Base-by-base conservation (phyloP, 139 green algal species). In the Picochlorum costavermella region DNA sequence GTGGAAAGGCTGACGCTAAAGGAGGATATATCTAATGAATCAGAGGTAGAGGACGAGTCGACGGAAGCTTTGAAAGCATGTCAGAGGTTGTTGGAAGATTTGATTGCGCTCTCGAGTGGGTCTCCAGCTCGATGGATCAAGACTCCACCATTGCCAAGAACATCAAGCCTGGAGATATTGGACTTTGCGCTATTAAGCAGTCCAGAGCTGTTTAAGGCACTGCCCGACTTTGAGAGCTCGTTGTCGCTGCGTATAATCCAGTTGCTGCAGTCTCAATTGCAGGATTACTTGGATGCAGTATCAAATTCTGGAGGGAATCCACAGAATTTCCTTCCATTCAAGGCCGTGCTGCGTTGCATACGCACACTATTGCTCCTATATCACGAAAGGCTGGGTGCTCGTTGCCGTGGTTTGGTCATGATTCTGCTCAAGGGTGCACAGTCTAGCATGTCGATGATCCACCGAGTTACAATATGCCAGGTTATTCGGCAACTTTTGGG, bases 121-220 rank as follows among this genome's bases (percentile, higher is more conserved):
- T 44, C 49, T 20, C 61, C 55, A 31, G 61, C 74, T 6, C 30
- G 20, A 31, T 88, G 81, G 83, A 70, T 88, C 20, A 75, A 75
- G 33, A 80, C 76, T 16, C 83, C 81, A 4, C 50, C 71, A 13
- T 64, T 87, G n/a, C 75, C 74, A 0, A 70, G 80, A 12, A 62
- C 75, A 4, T 88, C 92, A 61, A 68, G 88, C 61, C 62, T 93
- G 50, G 86, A 93, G 53, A 64, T 92, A 36, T 69, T 95, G 55
- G 84, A 95, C 65, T 88, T 81, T 76, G 77, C 90, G 70, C 79
- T 95, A 58, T 46, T 61, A 33, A 78, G 89, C 50, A 76, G 75
- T 6, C 56, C 78, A 1, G 59, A 65, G 11, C 63, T 83, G 12
- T 92, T 95, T 67, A 66, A 62, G 33, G 62, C 13, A 13, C 40